These are phyloP conservation scores for Camelina sativa DNA, from an alignment of 345 rosid genomes.

Conservation along the genomic window DNA sequence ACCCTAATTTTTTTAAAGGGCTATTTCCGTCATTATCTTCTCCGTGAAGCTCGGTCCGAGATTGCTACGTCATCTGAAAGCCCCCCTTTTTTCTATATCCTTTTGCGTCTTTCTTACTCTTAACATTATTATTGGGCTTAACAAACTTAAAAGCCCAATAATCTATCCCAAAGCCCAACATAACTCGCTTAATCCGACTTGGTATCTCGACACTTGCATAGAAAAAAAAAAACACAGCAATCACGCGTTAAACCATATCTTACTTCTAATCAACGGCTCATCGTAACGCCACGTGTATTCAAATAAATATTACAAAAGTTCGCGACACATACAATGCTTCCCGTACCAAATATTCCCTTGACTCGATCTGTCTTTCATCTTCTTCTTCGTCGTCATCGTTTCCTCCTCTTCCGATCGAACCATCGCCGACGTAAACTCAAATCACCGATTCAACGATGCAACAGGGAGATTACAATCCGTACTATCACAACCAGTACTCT, in stretches of 20 bases:
- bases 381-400: conserved; percentile 33
- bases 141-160: conserved; percentile 1
- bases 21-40: conserved; percentile 22
- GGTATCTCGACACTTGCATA: conserved; percentile 9
- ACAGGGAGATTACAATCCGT: conserved; percentile 81
- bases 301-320: neutral
- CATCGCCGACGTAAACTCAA: conserved; percentile 18
- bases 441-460: conserved; percentile 54
- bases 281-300: conserved; percentile 17
- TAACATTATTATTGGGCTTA: conserved; percentile 12
- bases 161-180: neutral
- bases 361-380: conserved; percentile 21
- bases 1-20: conserved; percentile 36
- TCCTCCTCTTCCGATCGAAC: conserved; percentile 10
- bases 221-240: conserved; percentile 7
- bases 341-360: conserved; percentile 38
- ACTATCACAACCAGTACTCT: conserved; percentile 57
- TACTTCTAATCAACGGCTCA: conserved; percentile 2
- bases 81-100: conserved; percentile 25
- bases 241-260: conserved; percentile 24
- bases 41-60: conserved; percentile 42
- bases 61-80: conserved; percentile 35
- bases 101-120: conserved; percentile 30
- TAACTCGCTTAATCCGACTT: neutral
- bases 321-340: conserved; percentile 16